Evolutionary conservation across 2,329 filamentous ascomycete species (phyloP), one percentile per base, ranked within the genome.

Genomic region (Cordyceps militaris): DNA sequence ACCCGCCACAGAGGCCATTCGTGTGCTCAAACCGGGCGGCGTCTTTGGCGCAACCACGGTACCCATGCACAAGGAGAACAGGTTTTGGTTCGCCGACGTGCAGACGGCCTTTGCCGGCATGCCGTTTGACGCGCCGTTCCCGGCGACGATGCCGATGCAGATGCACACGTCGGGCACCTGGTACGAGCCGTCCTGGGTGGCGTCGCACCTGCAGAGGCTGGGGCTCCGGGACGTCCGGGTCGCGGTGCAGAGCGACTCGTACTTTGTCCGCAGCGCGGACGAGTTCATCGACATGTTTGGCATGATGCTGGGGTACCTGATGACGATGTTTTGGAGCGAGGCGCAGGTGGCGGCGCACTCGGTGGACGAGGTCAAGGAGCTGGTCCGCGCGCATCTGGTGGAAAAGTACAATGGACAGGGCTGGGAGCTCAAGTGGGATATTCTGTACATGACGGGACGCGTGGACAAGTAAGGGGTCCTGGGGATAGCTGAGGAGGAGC

Each of bases 191-290:
- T 66, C 66, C 3, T 76, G 75, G 69, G 59, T 79, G 21, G 65
- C 70, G 49, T 49, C 59, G 10, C 70, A 75, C 30, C 65, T 79
- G 1, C 57, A 54, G 19, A 60, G 61, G 3, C 62, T 68, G n/a
- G 73, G 74, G 0, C 69, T 78, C n/a, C 51, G 65, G 46, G 68
- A 76, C 46, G 71, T 78, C 7, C 50, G 64, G 10, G 74, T 75
- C 1, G 66, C 66, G 3, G 63, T 69, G 9, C 60, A 63, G 19
- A 59, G 66, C 16, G 67, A 69, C 6, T 56, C 61, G 5, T 68
- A 69, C 43, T 64, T 42, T 0, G 58, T 77, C 0, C 61, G 71
- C 19, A 68, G 64, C 36, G 69, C 70, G 0, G 69, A 71, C 0
- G 68, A 74, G 43, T 78, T 69, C 44, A 44, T 76, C 4, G 24